Evolutionary conservation across 305 asterid species (phyloP), one percentile per base, ranked within the genome.

Genomic region (Rubia peregrina): DNA sequence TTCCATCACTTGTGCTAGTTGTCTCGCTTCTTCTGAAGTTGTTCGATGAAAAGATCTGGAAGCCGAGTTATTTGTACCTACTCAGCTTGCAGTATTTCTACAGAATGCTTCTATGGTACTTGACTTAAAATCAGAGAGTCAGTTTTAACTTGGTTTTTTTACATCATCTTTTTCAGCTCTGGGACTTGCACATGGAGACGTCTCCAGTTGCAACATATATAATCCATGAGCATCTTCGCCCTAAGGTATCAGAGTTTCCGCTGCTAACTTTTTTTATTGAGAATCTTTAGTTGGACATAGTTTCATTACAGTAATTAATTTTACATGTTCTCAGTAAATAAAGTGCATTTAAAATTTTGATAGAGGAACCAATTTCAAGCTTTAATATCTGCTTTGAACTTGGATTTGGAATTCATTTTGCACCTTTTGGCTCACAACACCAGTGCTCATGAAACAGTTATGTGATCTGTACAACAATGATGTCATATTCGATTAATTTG

Each of bases 401-500:
- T 38, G 7, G 9, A 30, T 16, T 4, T 61, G 22, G 24, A n/a
- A 16, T 69, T 62, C 74, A 41, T 42, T 24, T 17, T 36, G 59
- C 17, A 22, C 14, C 36, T 71, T 16, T 64, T 65, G 30, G 46
- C 82, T 81, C 79, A 83, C 69, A 68, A 66, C 16, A 1, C 63
- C 40, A 74, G 74, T 44, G 74, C 73, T 9, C 82, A 66, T 69
- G 65, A 65, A 65, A 64, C 95, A 89, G 98, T 74, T 89, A 82
- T 80, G 87, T 65, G 90, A 91, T 76, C 73, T 91, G 78, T 91
- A 89, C 69, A 87, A 87, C 64, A 85, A 83, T 55, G 97, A 91
- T 77, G 88, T 93, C 75, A 88, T 91, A 69, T 91, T 91, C 40
- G 94, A 91, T 78, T 89, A 91, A 82, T 89, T 91, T 51, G 90